Conservation (phyloP, 805 yeast species). For the Candida golubevii region DNA sequence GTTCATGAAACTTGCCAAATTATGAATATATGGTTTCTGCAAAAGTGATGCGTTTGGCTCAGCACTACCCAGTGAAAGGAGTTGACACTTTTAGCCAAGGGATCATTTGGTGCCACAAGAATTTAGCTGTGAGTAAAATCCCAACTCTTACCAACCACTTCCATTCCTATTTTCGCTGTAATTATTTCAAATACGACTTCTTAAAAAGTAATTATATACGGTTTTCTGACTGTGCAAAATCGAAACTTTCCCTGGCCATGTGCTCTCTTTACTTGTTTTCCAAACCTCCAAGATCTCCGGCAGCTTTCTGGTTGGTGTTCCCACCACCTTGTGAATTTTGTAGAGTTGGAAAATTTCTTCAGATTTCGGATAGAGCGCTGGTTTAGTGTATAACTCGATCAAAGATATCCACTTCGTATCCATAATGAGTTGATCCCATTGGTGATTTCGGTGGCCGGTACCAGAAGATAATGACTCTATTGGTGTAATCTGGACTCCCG, state of each 20-base stretch:
- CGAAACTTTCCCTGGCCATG: conserved; percentile 52
- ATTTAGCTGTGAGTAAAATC: no score
- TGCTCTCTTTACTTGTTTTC: conserved; percentile 27
- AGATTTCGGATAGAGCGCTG: conserved; percentile 79
- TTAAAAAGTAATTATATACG: no score
- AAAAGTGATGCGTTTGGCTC: no score
- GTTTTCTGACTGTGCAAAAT: conserved; percentile 51
- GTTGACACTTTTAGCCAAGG: no score
- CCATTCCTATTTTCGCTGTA: no score
- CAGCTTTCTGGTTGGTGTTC: conserved; percentile 71
- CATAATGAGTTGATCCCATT: conserved; percentile 86
- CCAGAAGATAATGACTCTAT: conserved; percentile 94
- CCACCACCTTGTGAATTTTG: conserved; percentile 77
- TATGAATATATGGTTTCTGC: no score
- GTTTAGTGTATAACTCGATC: conserved; percentile 70
- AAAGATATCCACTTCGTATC: conserved; percentile 82
- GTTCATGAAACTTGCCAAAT: no score
- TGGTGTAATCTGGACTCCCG: conserved; percentile 78
- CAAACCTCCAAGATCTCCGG: conserved; percentile 81
- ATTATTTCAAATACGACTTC: no score
- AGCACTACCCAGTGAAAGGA: no score
- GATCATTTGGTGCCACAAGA: no score
- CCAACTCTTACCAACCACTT: no score
- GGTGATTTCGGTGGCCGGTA: conserved; percentile 94
- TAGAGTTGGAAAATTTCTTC: conserved; percentile 89